These are phyloP conservation scores for Lupinus albus DNA, from an alignment of 306 rosid species.

Conservation along the genomic window DNA sequence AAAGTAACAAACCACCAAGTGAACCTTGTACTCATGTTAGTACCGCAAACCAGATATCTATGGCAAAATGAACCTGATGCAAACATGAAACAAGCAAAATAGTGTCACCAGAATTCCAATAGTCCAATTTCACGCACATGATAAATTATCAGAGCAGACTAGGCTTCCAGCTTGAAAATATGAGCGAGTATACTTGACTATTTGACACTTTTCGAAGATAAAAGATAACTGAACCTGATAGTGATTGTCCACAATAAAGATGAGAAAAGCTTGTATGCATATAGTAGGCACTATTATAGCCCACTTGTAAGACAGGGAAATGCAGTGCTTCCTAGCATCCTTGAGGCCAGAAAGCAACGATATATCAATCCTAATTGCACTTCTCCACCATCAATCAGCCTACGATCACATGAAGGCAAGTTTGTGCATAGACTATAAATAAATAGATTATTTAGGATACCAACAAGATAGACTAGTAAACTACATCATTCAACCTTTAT, in stretches of 20 bases:
- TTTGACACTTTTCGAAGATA: conserved; percentile 26
- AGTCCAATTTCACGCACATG: conserved; percentile 80
- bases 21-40: too few species aligned
- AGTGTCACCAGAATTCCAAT: conserved; percentile 70
- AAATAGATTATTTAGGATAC: too few species aligned
- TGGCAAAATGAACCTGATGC: conserved; percentile 77
- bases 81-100: conserved; percentile 80
- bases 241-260: conserved; percentile 76
- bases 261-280: conserved; percentile 66
- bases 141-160: conserved; percentile 32
- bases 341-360: conserved; percentile 79
- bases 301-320: conserved; percentile 87
- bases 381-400: conserved; percentile 98
- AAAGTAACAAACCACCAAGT: too few species aligned
- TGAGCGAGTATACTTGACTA: conserved; percentile 19
- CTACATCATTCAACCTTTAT: too few species aligned
- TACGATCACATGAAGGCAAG: too few species aligned
- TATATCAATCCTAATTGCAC: conserved; percentile 81
- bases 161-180: conserved; percentile 31
- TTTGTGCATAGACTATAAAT: too few species aligned
- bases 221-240: conserved; percentile 68
- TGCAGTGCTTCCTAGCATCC: conserved; percentile 89
- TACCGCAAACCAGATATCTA: too few species aligned
- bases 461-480: too few species aligned
- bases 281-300: conserved; percentile 64